phyloP scores from a whole-genome alignment of 495 filamentous ascomycete genomes.

The Cercophora scortea region DNA sequence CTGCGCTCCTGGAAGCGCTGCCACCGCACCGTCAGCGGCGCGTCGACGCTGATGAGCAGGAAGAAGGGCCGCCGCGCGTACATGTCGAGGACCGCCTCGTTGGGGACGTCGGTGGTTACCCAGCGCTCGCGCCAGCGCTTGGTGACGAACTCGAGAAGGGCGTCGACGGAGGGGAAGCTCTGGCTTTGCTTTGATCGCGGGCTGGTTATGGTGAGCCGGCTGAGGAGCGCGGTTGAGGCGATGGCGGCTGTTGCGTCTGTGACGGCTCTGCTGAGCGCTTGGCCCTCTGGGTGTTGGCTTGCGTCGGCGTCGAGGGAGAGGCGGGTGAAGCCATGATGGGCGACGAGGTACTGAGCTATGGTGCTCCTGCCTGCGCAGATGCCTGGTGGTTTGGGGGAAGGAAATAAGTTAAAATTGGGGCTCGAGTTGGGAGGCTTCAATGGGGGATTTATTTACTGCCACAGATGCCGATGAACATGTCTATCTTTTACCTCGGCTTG shows the following conservation, averaged over 20 bases:
- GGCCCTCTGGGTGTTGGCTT: conserved; percentile 11
- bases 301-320: conserved; percentile 33
- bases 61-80: conserved; percentile 82
- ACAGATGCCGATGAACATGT: conserved; percentile 89
- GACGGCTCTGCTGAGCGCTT: not conserved
- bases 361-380: conserved; percentile 87
- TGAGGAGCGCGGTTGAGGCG: not conserved
- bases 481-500: conserved; percentile 43
- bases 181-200: conserved; percentile 5
- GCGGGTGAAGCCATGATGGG: conserved; percentile 65
- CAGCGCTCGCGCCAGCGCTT: conserved; percentile 72
- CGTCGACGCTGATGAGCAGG: conserved; percentile 84
- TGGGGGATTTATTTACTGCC: conserved; percentile 53
- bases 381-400: conserved; percentile 41
- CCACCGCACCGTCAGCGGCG: conserved; percentile 78
- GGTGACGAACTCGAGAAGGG: conserved; percentile 76
- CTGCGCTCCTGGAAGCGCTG: conserved; percentile 46
- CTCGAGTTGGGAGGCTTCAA: not conserved
- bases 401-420: conserved; percentile 10
- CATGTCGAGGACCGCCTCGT: conserved; percentile 58
- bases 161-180: conserved; percentile 50
- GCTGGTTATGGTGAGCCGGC: not conserved
- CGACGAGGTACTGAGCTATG: conserved; percentile 72
- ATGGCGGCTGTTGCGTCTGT: not conserved
- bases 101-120: conserved; percentile 75